phyloP scores from a whole-genome alignment of 352 stramenopile genomes.

The Globisporangium viniferum region DNA sequence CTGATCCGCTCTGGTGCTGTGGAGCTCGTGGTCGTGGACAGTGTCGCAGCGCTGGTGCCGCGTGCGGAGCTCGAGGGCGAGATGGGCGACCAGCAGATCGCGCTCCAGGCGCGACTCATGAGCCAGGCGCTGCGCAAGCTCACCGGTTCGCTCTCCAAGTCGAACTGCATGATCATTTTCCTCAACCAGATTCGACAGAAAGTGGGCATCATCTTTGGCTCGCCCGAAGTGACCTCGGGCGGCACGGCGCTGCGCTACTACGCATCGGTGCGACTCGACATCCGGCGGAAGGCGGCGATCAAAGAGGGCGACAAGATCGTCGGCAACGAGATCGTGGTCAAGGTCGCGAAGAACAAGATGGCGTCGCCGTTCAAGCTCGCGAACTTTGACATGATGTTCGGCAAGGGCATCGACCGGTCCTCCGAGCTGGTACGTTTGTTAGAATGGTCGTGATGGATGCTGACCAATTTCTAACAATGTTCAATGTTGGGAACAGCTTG shows the following conservation, averaged over 20 bases:
- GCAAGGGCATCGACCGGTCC: constrained; percentile 92
- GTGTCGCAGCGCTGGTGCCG: constrained; percentile 96
- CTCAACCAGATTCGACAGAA: constrained; percentile 99
- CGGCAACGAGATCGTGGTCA: constrained; percentile 97
- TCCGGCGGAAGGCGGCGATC: constrained; percentile 91
- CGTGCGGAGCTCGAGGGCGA: constrained; percentile 93
- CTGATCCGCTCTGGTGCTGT: constrained; percentile 95
- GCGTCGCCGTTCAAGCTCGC: constrained; percentile 95
- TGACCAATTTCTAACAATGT: neutral
- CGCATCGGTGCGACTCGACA: constrained; percentile 93
- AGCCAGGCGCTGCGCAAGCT: constrained; percentile 97
- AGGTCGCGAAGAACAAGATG: constrained; percentile 99
- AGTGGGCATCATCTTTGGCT: constrained; percentile 96
- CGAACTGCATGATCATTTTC: constrained; percentile 97
- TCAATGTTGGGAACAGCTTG: constrained; percentile 29
- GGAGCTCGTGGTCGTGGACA: constrained; percentile 98
- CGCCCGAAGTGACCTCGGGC: constrained; percentile 95
- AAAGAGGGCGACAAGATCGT: constrained; percentile 91
- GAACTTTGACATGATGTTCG: constrained; percentile 97
- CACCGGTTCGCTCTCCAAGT: constrained; percentile 93
- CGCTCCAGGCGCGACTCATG: constrained; percentile 96
- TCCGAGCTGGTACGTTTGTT: constrained; percentile 60
- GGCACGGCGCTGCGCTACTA: constrained; percentile 86
- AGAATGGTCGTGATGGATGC: neutral
- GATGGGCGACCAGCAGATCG: constrained; percentile 97